phyloP scores from a whole-genome alignment of 768 basidiomycete species.

The Gautieria morchelliformis region DNA sequence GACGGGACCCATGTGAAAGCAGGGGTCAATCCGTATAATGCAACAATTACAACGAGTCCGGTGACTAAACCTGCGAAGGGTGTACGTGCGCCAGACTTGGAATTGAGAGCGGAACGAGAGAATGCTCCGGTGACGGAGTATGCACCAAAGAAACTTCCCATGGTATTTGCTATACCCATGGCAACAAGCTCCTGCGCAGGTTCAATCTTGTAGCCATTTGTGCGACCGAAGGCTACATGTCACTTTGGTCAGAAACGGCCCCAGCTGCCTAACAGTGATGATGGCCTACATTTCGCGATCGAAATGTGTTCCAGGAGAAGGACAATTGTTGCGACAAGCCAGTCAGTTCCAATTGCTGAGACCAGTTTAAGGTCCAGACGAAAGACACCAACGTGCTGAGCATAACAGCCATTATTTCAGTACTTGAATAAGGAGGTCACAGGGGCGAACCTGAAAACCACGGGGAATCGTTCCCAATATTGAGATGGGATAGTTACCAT shows the following conservation, averaged over 20 bases:
- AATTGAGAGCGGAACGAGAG: constrained; percentile 91
- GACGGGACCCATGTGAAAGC: constrained; percentile 88
- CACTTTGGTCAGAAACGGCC: no score
- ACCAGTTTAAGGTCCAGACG: constrained; percentile 43
- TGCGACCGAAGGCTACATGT: constrained; percentile 71
- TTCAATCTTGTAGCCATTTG: constrained; percentile 91
- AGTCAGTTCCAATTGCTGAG: constrained; percentile 52
- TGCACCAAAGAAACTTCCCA: constrained; percentile 83
- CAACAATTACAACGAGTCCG: constrained; percentile 82
- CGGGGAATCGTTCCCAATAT: constrained; percentile 77
- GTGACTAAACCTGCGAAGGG: constrained; percentile 83
- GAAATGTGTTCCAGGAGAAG: constrained; percentile 93
- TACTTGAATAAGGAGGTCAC: no score
- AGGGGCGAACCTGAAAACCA: constrained; percentile 52
- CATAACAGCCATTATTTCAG: neutral
- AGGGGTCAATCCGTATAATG: constrained; percentile 86
- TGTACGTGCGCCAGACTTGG: constrained; percentile 93
- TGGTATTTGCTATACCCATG: constrained; percentile 94
- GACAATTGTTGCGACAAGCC: constrained; percentile 75
- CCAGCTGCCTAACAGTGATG: no score
- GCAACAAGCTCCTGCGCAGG: constrained; percentile 94
- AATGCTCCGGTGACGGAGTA: constrained; percentile 98
- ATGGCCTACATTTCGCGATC: constrained; percentile 72
- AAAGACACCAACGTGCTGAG: constrained; percentile 36
- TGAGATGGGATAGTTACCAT: constrained; percentile 73